Percentiles rank a stretch among this genome's conserved stretches.
Evolutionary conservation across 2,329 filamentous ascomycete genomes (phyloP).

Genomic region (Xylaria hypoxylon): DNA sequence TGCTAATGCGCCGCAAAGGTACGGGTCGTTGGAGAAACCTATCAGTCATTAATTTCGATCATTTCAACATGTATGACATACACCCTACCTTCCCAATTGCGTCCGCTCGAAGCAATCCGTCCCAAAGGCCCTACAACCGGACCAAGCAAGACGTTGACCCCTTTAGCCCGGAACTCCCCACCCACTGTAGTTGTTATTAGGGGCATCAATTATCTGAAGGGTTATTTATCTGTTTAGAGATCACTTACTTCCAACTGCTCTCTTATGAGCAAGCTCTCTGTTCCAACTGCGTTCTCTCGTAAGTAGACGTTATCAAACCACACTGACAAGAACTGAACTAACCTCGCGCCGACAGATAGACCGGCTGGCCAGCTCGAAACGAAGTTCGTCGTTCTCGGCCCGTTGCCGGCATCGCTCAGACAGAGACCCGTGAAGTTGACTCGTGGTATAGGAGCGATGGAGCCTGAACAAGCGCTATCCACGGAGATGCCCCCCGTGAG

Average conservation of each 20-base stretch:
- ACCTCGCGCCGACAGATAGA: conserved; percentile 68
- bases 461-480: conserved; percentile 56
- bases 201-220: not conserved
- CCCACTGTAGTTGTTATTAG: conserved; percentile 64
- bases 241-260: conserved; percentile 69
- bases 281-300: conserved; percentile 68
- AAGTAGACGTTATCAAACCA: not conserved
- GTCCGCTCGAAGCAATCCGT: conserved; percentile 68
- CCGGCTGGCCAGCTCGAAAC: conserved; percentile 62
- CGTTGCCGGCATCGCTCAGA: conserved; percentile 52
- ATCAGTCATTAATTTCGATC: conserved; percentile 3
- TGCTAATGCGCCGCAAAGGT: conserved; percentile 64
- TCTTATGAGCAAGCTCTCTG: conserved; percentile 72
- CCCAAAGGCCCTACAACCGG: conserved; percentile 78
- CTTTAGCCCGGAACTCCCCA: conserved; percentile 79
- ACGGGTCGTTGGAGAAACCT: conserved; percentile 65
- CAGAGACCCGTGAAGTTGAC: conserved; percentile 57
- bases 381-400: conserved; percentile 53
- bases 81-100: conserved; percentile 70
- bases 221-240: not conserved
- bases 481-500: conserved; percentile 52
- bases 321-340: not conserved
- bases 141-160: conserved; percentile 81
- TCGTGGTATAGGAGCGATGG: conserved; percentile 53
- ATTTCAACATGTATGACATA: not conserved